Evolutionary conservation across 768 basidiomycete species (phyloP).

Genomic region (Cystofilobasidium capitatum): DNA sequence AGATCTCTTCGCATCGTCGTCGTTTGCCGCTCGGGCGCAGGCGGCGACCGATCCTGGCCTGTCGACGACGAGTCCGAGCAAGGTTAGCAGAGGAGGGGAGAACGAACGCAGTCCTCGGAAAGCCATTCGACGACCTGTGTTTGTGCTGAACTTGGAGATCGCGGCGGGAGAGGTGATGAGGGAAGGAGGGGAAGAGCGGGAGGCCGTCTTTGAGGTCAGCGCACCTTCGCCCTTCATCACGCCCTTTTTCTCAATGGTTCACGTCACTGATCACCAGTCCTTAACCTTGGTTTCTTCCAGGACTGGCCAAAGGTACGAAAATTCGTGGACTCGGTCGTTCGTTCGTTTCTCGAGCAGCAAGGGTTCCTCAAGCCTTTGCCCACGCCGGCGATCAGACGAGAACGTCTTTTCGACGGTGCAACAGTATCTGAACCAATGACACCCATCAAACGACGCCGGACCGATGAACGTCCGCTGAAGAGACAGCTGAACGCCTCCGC

Average conservation of each 20-base stretch:
- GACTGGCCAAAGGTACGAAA: conserved; percentile 50
- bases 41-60: not conserved
- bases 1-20: not conserved
- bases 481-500: not conserved
- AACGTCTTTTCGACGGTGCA: not conserved
- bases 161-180: conserved; percentile 63
- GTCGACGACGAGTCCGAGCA: not conserved
- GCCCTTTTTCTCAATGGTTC: not conserved
- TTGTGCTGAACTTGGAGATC: conserved; percentile 65
- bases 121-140: conserved; percentile 66
- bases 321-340: conserved; percentile 53
- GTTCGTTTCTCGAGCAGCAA: conserved; percentile 56
- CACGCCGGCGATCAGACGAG: not conserved
- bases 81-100: not conserved
- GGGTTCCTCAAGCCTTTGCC: conserved; percentile 46
- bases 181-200: conserved; percentile 59
- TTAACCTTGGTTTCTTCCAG: conserved; percentile 40
- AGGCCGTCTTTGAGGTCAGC: conserved; percentile 64
- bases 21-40: not conserved
- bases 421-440: not conserved
- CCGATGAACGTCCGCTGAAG: not conserved
- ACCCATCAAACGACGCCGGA: not conserved
- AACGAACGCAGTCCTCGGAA: conserved; percentile 60
- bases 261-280: not conserved
- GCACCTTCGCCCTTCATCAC: conserved; percentile 27